Evolutionary conservation across 345 rosid species (phyloP).

Genomic region (Euphorbia lathyris): DNA sequence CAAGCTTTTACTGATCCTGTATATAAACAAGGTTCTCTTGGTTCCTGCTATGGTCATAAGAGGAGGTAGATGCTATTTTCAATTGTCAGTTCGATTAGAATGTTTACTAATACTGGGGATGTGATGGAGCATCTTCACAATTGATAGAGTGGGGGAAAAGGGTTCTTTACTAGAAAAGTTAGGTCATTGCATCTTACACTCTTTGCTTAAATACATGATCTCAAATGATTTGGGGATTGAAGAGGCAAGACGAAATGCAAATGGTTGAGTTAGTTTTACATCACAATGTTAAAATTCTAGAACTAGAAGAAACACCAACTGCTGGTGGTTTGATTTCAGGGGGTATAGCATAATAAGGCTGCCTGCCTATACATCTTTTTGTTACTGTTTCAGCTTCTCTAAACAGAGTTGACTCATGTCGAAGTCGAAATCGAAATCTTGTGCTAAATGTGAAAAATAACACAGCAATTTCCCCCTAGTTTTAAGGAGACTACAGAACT

Average conservation of each 20-base stretch:
- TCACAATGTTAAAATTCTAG: not conserved
- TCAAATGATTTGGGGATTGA: not conserved
- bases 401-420: not conserved
- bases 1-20: not conserved
- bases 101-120: not conserved
- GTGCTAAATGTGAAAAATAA: not conserved
- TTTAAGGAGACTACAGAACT: no score
- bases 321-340: not conserved
- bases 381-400: no score
- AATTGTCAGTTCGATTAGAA: not conserved
- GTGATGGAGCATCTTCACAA: not conserved
- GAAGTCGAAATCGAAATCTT: not conserved
- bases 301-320: not conserved
- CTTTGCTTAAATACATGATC: not conserved
- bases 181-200: not conserved
- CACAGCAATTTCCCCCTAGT: not conserved
- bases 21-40: not conserved
- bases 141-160: not conserved
- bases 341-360: no score
- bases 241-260: not conserved
- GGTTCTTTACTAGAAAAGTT: not conserved
- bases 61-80: not conserved
- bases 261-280: not conserved
- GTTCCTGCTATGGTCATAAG: not conserved
- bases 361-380: no score